Conservation (phyloP, 1,284 basidiomycete genomes). For the Coniferiporia sulphurascens region DNA sequence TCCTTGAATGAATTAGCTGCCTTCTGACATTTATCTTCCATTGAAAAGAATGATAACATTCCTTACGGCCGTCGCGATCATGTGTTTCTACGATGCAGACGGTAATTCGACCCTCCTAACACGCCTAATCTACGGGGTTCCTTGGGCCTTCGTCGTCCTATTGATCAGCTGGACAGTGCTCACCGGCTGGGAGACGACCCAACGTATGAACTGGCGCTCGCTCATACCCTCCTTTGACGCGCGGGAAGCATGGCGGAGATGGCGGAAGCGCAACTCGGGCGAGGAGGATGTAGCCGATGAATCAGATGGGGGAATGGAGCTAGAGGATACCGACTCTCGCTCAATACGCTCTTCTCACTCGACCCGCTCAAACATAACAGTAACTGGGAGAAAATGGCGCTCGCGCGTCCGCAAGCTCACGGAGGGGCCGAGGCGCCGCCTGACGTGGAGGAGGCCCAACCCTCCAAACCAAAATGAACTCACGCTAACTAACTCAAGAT, state of each 20-base stretch:
- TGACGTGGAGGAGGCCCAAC: background rate
- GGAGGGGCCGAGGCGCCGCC: background rate
- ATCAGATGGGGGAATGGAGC: background rate
- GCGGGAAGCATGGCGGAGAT: background rate
- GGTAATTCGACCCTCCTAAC: background rate
- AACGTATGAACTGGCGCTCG: background rate
- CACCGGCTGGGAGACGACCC: conserved; percentile 15
- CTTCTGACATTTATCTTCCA: background rate
- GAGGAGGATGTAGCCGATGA: background rate
- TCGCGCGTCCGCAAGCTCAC: background rate
- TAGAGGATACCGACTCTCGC: background rate
- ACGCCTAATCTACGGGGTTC: conserved; percentile 6
- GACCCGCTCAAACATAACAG: background rate
- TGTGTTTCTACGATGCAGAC: conserved; percentile 10
- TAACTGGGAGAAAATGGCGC: background rate
- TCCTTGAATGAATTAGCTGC: background rate
- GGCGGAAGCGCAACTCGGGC: background rate
- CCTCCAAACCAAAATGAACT: background rate
- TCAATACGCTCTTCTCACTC: background rate
- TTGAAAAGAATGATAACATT: conserved; percentile 13
- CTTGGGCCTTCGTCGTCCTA: conserved; percentile 12
- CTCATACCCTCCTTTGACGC: background rate
- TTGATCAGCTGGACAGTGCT: conserved; percentile 11
- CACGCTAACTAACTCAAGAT: background rate
- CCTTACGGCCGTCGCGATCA: conserved; percentile 9